A percentile compares a stretch with the other conserved stretches of the same genome.
phyloP scores from a whole-genome alignment of 176 grass and related monocot genomes.

The Dactylis glomerata region DNA sequence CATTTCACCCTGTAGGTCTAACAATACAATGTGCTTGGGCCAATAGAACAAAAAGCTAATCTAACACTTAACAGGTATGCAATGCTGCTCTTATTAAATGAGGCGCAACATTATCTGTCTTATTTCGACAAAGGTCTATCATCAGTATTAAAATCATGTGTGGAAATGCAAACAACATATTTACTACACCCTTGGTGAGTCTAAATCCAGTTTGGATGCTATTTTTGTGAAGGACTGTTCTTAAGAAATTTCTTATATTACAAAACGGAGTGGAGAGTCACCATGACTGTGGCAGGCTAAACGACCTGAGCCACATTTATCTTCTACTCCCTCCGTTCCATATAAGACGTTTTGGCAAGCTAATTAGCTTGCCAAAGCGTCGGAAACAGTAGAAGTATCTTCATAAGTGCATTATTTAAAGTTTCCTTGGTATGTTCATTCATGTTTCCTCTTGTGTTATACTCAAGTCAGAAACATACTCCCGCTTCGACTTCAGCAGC shows the following conservation, averaged over 20 bases:
- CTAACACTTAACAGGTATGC: not conserved
- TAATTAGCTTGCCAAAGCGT: no score
- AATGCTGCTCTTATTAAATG: not conserved
- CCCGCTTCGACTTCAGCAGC: not conserved
- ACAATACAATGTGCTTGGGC: not conserved
- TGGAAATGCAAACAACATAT: not conserved
- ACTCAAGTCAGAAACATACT: constrained; percentile 1
- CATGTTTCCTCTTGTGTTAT: not conserved
- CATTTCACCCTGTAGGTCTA: not conserved
- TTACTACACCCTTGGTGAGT: not conserved
- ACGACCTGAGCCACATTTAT: not conserved
- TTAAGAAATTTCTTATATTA: not conserved
- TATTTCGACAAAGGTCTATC: not conserved
- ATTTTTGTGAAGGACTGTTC: not conserved
- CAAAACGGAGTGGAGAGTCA: not conserved
- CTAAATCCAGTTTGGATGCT: not conserved
- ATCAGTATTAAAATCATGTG: not conserved
- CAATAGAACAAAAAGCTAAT: not conserved
- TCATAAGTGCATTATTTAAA: not conserved
- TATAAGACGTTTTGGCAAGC: no score
- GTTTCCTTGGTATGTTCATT: not conserved
- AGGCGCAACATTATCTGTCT: not conserved
- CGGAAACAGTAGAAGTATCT: no score
- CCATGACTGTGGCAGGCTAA: not conserved
- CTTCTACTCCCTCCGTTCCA: no score